Evolutionary conservation across 257 asterid genomes (phyloP), one percentile per base, ranked within the genome.

Genomic region (Fraxinus pennsylvanica): DNA sequence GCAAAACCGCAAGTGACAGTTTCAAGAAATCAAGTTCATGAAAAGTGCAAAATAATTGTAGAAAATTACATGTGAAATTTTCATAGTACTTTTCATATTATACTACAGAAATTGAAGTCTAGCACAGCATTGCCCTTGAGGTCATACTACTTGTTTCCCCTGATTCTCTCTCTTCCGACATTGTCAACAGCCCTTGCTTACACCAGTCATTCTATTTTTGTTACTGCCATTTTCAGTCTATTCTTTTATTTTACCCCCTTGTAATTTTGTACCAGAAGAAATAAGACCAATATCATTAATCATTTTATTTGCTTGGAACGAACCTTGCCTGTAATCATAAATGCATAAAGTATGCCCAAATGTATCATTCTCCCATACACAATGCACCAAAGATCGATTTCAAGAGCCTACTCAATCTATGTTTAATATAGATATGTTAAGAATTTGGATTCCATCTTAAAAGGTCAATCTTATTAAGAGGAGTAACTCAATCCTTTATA

Each of bases 21-120:
- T 57, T n/a, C 3, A 57, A n/a, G n/a, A 27, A 22, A 61, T 74
- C 3, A 69, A 68, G 73, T n/a, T 76, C 68, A 25, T 22, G 68
- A 61, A 10, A 61, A 61, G 15, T 61, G 66, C 12, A 9, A 25
- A 10, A 63, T 63, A 25, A 63, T 63, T 14, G 8, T 3, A 25
- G 35, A 27, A 27, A 63, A 12, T 63, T 25, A 9, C 35, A 12
- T 5, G 8, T 9, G 36, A 22, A 25, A 63, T 9, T 61, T 3
- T 63, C 69, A 33, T 33, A 33, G 36, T 33, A 33, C 36, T 33
- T 33, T 4, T 33, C 36, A 33, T 33, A 33, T 25, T 25, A 63
- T 9, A 3, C 27, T 9, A 25, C 15, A 25, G 27, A 57, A 57
- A 57, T 27, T 57, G 4, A n/a, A 57, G 27, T 52, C 25, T 57